Evolutionary conservation across 495 filamentous ascomycete species (phyloP).

Genomic region (Xylaria acuta): DNA sequence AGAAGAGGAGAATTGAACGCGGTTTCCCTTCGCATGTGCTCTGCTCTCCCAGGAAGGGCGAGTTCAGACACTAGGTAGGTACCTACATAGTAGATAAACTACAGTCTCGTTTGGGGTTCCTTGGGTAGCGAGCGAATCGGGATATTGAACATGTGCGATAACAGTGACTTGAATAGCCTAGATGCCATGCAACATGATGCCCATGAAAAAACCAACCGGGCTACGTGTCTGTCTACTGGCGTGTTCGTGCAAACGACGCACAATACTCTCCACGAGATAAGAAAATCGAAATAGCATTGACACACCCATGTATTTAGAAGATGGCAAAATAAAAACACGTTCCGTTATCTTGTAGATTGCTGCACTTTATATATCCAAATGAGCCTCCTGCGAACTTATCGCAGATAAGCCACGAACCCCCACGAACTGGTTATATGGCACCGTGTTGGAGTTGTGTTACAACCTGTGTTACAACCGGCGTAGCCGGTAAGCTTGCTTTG

Average conservation of each 20-base stretch:
- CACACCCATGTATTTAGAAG: not conserved
- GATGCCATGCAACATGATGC: not conserved
- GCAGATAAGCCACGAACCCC: constrained; percentile 8
- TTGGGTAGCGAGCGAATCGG: no score
- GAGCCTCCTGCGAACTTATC: not conserved
- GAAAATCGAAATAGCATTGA: not conserved
- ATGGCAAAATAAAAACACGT: not conserved
- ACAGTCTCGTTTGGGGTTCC: no score
- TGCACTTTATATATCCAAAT: constrained; percentile 10
- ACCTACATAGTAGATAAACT: no score
- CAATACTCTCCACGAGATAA: not conserved
- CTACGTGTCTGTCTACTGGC: no score
- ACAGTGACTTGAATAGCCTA: not conserved
- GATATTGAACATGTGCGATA: no score
- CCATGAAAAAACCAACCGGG: no score
- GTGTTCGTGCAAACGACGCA: not conserved
- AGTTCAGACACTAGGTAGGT: no score
- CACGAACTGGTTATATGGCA: not conserved
- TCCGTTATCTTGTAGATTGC: constrained; percentile 8
- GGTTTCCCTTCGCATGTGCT: no score
- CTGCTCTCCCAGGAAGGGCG: no score
- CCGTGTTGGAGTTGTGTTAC: not conserved
- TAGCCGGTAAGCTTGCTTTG: not conserved
- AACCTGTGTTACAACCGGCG: not conserved
- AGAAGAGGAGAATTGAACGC: no score